These are phyloP conservation scores for Dryas octopetala DNA, from an alignment of 306 rosid species.

Conservation along the genomic window DNA sequence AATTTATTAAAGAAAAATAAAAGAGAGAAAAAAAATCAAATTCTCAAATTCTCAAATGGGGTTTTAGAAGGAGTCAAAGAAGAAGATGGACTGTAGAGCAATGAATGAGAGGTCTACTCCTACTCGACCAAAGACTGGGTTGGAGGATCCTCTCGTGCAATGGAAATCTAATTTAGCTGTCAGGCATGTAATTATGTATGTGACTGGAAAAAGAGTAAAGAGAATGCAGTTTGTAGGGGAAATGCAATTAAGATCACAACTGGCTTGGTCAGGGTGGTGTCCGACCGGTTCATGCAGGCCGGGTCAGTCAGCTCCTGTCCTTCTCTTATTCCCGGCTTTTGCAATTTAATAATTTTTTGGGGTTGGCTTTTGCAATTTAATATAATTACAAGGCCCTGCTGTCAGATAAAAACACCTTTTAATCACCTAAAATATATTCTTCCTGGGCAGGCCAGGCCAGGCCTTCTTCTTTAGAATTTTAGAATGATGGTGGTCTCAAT, in stretches of 20 bases:
- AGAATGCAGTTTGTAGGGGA: slow-evolving; percentile 11
- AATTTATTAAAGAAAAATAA: too few relatives aligned
- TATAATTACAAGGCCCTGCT: slow-evolving; percentile 20
- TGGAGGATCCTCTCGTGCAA: slow-evolving; percentile 51
- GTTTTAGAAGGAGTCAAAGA: neutral
- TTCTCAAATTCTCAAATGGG: neutral
- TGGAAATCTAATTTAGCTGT: slow-evolving; percentile 46
- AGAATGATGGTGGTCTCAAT: slow-evolving; percentile 53
- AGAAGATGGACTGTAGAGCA: neutral
- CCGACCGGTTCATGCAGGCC: slow-evolving; percentile 81
- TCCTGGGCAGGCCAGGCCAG: slow-evolving; percentile 13
- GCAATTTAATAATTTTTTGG: neutral
- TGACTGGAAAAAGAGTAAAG: slow-evolving; percentile 26
- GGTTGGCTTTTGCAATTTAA: neutral
- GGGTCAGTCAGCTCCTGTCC: slow-evolving; percentile 43
- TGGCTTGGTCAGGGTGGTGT: slow-evolving; percentile 69
- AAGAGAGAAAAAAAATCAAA: neutral
- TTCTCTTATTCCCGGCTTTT: slow-evolving; percentile 27
- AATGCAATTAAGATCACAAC: slow-evolving; percentile 59
- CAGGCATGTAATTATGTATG: slow-evolving; percentile 35
- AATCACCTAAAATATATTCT: slow-evolving; percentile 26
- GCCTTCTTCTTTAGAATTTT: slow-evolving; percentile 19
- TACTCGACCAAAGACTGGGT: slow-evolving; percentile 21
- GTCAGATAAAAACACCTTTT: slow-evolving; percentile 31
- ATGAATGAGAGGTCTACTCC: too few relatives aligned